Evolutionary conservation across 2,329 filamentous ascomycete genomes (phyloP), one percentile per base, ranked within the genome.

Genomic region (Sarocladium brachiariae): DNA sequence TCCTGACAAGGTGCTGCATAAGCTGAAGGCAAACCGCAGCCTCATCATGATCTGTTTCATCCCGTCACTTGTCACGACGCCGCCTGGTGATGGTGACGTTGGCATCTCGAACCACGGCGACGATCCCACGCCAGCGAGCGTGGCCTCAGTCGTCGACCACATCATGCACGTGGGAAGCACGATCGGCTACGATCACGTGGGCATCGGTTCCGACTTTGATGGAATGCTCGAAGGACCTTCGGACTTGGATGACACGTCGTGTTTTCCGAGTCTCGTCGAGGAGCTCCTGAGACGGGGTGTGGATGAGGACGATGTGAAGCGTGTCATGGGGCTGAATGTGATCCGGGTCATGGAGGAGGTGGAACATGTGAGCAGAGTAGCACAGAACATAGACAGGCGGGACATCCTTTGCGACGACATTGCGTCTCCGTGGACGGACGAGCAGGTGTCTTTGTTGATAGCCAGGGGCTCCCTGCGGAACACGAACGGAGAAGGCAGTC

Each of bases 11-110:
- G 63, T 72, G 2, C 56, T 72, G 2, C 55, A 60, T 7, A 52
- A 54, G 2, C 54, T 73, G 0, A 63, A 61, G 24, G 52, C 58
- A 2, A 73, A 71, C 19, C 58, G 62, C 1, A 69, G 70, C 0
- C 61, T 72, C 6, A 58, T 72, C 9, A 72, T 72, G 69, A 61
- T 65, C 0, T 62, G 63, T 0, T 70, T 71, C 38, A 58, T 30
- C 27, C 69, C 18, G 7, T 30, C 27, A 30, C 27, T 30, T 13
- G 27, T 30, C 27, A 30, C 27, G 7, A 7, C 27, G 27, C 7
- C 27, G 27, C 7, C n/a, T n/a, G n/a, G n/a, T n/a, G n/a, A n/a
- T n/a, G n/a, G n/a, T n/a, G 27, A 30, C 27, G 7, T 7, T 7
- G 27, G 27, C 27, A 30, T 7, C 7, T 7, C 27, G 27, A n/a